These are phyloP conservation scores for Abrus pulchellus DNA, from an alignment of 306 rosid genomes.

Conservation along the genomic window DNA sequence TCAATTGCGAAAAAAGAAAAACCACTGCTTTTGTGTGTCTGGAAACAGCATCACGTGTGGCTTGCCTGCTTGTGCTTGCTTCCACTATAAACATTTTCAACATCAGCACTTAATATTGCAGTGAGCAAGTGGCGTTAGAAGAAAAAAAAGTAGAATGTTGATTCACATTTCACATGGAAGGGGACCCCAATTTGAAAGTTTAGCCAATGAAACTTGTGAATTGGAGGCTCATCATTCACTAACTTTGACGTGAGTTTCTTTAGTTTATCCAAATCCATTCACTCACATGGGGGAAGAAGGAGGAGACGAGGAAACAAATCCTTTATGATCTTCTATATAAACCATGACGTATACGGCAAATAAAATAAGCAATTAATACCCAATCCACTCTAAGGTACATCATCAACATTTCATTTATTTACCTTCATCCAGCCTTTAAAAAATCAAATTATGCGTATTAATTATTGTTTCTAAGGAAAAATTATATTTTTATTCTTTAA, in stretches of 20 bases:
- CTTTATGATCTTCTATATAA: constrained; percentile 1
- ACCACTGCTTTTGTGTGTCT: not conserved
- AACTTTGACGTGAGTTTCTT: constrained; percentile 28
- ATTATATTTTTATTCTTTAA: no score
- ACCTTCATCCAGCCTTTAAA: not conserved
- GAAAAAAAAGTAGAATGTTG: not conserved
- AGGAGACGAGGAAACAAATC: not conserved
- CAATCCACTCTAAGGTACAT: not conserved
- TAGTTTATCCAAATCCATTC: constrained; percentile 34
- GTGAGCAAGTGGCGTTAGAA: not conserved
- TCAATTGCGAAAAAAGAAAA: no score
- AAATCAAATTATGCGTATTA: no score
- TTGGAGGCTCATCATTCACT: not conserved
- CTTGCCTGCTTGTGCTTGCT: constrained; percentile 22
- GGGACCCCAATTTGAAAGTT: constrained; percentile 21
- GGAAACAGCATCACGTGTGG: constrained; percentile 18
- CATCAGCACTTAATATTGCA: not conserved
- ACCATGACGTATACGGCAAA: constrained; percentile 55
- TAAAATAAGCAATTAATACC: not conserved
- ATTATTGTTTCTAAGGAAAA: no score
- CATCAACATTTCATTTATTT: constrained; percentile 16
- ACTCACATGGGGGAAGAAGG: constrained; percentile 32
- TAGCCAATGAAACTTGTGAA: constrained; percentile 25
- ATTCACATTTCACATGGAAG: not conserved
- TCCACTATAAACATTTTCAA: constrained; percentile 21